Evolutionary conservation across 441 rosid species (phyloP), one percentile per base, ranked within the genome.

Genomic region (Syzygium syzygioides): DNA sequence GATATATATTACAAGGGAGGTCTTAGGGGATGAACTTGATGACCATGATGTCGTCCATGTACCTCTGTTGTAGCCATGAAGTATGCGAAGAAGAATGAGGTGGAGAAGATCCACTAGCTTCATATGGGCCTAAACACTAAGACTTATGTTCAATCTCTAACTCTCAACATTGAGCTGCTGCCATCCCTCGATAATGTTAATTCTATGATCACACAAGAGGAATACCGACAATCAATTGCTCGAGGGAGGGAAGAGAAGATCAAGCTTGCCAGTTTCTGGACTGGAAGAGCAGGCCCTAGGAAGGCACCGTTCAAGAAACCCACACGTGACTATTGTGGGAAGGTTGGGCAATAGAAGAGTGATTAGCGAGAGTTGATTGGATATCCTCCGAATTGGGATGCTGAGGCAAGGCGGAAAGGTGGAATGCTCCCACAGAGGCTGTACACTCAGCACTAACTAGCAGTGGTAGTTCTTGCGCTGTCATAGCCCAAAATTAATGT

Each of bases 111-210:
- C 66, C 32, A 28, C 66, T 0, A 6, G 32, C 28, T 60, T 60
- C 66, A 60, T 60, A 28, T 60, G 30, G 64, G 66, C 66, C 4
- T 60, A 60, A 28, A 60, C 32, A 28, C 14, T 60, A 17, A 60
- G 32, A 28, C 54, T 14, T 53, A 28, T 60, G 32, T 14, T 8
- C 66, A 60, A 13, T 0, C 32, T 60, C 66, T 28, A 28, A 15
- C 0, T 28, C 14, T 28, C 66, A 60, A 60, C 32, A 0, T 60
- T 32, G 3, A 15, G 9, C n/a, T 28, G 28, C 32, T 60, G 32
- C 4, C 66, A 8, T 60, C 66, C 66, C 66, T 60, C 14, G 66
- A 60, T 0, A 28, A 28, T 6, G 66, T 60, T 60, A 28, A 60
- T 28, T 28, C 66, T 60, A 28, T 17, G n/a, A 60, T 59, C 64